A percentile compares a stretch with the other conserved stretches of the same genome.
Evolutionary conservation across 116 monocot genomes (phyloP).

Genomic region (Dioscorea cayenensis): DNA sequence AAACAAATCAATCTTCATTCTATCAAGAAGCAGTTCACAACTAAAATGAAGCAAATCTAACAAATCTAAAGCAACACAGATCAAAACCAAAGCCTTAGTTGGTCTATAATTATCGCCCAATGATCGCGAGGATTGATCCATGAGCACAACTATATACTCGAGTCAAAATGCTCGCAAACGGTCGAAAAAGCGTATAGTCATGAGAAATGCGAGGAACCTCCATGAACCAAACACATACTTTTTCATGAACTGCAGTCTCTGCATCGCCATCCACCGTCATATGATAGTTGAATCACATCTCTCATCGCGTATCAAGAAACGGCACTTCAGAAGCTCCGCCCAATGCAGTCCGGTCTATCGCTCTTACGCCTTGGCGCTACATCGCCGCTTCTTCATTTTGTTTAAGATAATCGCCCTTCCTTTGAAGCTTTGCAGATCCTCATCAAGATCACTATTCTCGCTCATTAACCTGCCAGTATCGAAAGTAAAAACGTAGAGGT

Average conservation of each 20-base stretch:
- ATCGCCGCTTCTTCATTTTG: constrained; percentile 60
- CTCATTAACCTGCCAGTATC: constrained; percentile 81
- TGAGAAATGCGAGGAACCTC: constrained; percentile 32
- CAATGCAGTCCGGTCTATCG: constrained; percentile 93
- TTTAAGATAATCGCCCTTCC: constrained; percentile 41
- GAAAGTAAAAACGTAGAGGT: constrained; percentile 39
- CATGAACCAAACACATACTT: constrained; percentile 43
- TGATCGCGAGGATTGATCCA: constrained; percentile 10
- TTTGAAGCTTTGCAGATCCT: constrained; percentile 45
- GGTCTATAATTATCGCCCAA: too few species aligned
- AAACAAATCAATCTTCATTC: too few species aligned
- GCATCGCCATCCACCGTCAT: constrained; percentile 46
- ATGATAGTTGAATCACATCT: constrained; percentile 55
- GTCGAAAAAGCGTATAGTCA: constrained; percentile 27
- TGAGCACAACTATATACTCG: constrained; percentile 29
- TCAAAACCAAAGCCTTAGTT: too few species aligned
- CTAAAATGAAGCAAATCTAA: too few species aligned
- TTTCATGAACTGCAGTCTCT: constrained; percentile 27
- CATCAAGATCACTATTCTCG: constrained; percentile 66
- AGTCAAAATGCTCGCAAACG: constrained; percentile 49
- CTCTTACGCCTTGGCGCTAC: constrained; percentile 56
- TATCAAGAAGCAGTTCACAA: too few species aligned
- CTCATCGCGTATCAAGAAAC: constrained; percentile 48
- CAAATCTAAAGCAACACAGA: too few species aligned
- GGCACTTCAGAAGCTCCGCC: constrained; percentile 43